These are phyloP conservation scores for Neoboletus brunneissimus DNA, from an alignment of 768 basidiomycete species.

Conservation along the genomic window DNA sequence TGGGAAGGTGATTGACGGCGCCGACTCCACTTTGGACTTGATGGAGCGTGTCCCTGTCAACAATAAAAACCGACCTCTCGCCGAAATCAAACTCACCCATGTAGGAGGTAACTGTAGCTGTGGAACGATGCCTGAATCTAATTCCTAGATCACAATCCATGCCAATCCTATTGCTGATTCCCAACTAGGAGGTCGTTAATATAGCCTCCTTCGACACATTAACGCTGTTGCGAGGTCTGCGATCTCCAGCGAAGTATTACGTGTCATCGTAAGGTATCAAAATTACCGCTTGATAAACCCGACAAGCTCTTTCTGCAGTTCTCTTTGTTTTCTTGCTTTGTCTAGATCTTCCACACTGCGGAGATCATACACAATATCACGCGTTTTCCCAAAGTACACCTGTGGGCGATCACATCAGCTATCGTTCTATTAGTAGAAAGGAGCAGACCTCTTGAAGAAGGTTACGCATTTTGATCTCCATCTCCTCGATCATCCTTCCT, in stretches of 20 bases:
- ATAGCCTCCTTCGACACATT: not conserved
- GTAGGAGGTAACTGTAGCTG: slow-evolving; percentile 43
- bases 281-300: slow-evolving; percentile 73
- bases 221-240: not conserved
- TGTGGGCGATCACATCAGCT: slow-evolving; percentile 28
- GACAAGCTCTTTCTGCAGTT: slow-evolving; percentile 88
- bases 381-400: slow-evolving; percentile 96
- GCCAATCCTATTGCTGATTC: slow-evolving; percentile 94
- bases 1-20: slow-evolving; percentile 97
- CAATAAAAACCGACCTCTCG: slow-evolving; percentile 83
- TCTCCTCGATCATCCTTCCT: slow-evolving; percentile 96
- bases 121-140: not conserved
- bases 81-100: slow-evolving; percentile 77
- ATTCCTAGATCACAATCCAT: slow-evolving; percentile 75
- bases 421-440: not conserved
- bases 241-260: slow-evolving; percentile 9
- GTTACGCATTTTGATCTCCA: slow-evolving; percentile 99
- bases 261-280: slow-evolving; percentile 15
- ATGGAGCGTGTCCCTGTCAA: slow-evolving; percentile 92
- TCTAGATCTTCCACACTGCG: slow-evolving; percentile 85
- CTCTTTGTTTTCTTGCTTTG: slow-evolving; percentile 72
- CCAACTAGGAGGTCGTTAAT: slow-evolving; percentile 29
- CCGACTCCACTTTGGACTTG: slow-evolving; percentile 89
- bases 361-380: slow-evolving; percentile 91
- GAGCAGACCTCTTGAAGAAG: slow-evolving; percentile 74